Evolutionary conservation across 148 eudicot genomes (phyloP).

Genomic region (Fallopia convolvulus): DNA sequence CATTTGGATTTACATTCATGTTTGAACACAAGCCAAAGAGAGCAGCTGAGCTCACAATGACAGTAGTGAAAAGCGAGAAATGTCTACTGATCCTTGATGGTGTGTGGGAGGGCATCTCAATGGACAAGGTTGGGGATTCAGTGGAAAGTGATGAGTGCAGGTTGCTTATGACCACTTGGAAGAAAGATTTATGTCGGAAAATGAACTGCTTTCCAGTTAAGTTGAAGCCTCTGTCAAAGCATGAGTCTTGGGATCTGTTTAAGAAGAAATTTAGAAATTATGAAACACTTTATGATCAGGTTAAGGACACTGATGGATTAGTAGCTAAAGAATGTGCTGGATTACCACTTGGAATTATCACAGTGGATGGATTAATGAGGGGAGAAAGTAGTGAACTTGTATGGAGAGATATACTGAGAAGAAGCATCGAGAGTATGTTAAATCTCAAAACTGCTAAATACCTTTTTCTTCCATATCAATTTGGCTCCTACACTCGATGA

Average conservation of each 20-base stretch:
- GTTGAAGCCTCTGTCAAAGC: slow-evolving; percentile 19
- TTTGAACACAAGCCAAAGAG: slow-evolving; percentile 14
- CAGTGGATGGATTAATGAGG: slow-evolving; percentile 21
- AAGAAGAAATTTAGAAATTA: slow-evolving; percentile 9
- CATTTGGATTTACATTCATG: slow-evolving; percentile 10
- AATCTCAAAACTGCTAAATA: too few species aligned
- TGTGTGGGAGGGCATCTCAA: slow-evolving; percentile 17
- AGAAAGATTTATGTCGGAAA: slow-evolving; percentile 22
- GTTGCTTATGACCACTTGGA: slow-evolving; percentile 25
- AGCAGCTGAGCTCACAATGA: background rate
- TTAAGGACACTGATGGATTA: slow-evolving; percentile 5
- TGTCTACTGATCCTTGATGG: slow-evolving; percentile 2
- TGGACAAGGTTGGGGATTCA: slow-evolving; percentile 22
- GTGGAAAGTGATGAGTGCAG: slow-evolving; percentile 15
- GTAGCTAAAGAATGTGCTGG: slow-evolving; percentile 22
- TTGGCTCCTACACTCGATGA: background rate
- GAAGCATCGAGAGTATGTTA: background rate
- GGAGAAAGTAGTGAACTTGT: slow-evolving; percentile 15
- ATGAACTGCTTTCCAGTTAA: slow-evolving; percentile 4
- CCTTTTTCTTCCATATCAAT: too few species aligned
- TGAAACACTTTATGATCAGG: slow-evolving; percentile 8
- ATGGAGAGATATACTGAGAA: slow-evolving; percentile 15
- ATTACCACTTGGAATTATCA: slow-evolving; percentile 21
- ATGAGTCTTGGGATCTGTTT: slow-evolving; percentile 26
- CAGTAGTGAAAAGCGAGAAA: slow-evolving; percentile 18